These are phyloP conservation scores for Aspergillus sp. DNA, from an alignment of 2,329 filamentous ascomycete species.

Conservation along the genomic window DNA sequence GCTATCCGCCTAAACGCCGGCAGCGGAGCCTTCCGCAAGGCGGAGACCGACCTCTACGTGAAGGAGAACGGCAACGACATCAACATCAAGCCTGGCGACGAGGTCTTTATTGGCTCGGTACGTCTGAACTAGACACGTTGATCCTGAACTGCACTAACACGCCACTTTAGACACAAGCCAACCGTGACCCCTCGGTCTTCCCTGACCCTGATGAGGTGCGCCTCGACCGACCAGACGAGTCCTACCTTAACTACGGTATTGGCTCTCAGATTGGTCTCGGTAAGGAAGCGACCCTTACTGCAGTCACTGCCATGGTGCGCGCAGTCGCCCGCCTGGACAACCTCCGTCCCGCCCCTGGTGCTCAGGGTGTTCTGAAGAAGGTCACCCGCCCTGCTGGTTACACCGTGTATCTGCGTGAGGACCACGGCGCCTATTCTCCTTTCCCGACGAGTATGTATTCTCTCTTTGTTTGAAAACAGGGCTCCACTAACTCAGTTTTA, in stretches of 20 bases:
- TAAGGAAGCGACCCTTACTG: constrained; percentile 62
- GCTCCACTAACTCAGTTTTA: constrained; percentile 27
- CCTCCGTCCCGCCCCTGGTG: constrained; percentile 64
- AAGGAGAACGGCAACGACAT: constrained; percentile 58
- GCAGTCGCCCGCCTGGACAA: constrained; percentile 65
- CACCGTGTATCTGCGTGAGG: constrained; percentile 67
- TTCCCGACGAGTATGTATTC: constrained; percentile 51
- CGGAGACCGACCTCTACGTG: constrained; percentile 52
- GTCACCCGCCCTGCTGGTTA: constrained; percentile 60
- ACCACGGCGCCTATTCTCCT: constrained; percentile 62
- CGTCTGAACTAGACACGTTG: constrained; percentile 9
- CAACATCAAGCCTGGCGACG: constrained; percentile 59
- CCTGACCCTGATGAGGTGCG: constrained; percentile 52
- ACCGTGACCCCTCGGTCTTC: constrained; percentile 56
- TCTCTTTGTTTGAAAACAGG: not conserved
- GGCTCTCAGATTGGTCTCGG: constrained; percentile 69
- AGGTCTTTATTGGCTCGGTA: constrained; percentile 68
- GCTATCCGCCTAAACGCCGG: constrained; percentile 70
- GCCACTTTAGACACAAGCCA: constrained; percentile 48
- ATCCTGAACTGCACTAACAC: not conserved
- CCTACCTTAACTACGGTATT: constrained; percentile 67
- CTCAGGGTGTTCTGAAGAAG: constrained; percentile 71
- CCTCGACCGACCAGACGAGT: constrained; percentile 65
- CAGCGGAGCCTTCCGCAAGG: constrained; percentile 64
- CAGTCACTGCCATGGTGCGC: constrained; percentile 70